Conservation (phyloP, 1,284 basidiomycete species). For the Pyrrhoderma noxium region DNA sequence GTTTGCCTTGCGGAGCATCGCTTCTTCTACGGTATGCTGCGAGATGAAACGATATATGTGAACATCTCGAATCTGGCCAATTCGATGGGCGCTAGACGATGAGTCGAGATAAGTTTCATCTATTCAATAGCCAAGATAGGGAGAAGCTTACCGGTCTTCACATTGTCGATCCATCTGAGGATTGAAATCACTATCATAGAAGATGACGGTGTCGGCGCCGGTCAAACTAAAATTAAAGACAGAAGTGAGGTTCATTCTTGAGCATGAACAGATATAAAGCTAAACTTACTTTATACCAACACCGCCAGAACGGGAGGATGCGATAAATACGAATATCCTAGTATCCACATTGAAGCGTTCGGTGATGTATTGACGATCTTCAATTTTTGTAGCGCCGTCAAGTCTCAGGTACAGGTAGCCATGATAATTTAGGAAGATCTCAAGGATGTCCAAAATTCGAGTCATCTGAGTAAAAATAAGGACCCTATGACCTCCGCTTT, state of each 20-base stretch:
- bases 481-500: constrained; percentile 81
- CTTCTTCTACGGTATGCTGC: constrained; percentile 90
- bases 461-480: constrained; percentile 99
- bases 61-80: constrained; percentile 95
- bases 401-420: constrained; percentile 91
- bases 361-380: constrained; percentile 91
- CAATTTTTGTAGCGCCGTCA: constrained; percentile 93
- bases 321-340: constrained; percentile 90
- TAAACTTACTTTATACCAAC: constrained; percentile 86
- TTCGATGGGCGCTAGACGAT: constrained; percentile 70
- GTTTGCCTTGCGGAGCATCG: constrained; percentile 92
- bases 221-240: constrained; percentile 58
- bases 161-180: constrained; percentile 97
- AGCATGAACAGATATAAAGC: constrained; percentile 1
- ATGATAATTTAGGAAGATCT: constrained; percentile 88
- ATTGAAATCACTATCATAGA: constrained; percentile 97
- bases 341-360: constrained; percentile 94
- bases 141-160: constrained; percentile 72
- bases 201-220: constrained; percentile 95
- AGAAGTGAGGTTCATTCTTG: constrained; percentile 3
- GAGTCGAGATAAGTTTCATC: background rate
- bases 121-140: background rate
- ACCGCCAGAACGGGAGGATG: constrained; percentile 88
- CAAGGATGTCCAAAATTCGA: constrained; percentile 87
- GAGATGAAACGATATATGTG: constrained; percentile 97